Evolutionary conservation across 2,329 filamentous ascomycete species (phyloP), one percentile per base, ranked within the genome.

Genomic region (Pestalotiopsis sp.): DNA sequence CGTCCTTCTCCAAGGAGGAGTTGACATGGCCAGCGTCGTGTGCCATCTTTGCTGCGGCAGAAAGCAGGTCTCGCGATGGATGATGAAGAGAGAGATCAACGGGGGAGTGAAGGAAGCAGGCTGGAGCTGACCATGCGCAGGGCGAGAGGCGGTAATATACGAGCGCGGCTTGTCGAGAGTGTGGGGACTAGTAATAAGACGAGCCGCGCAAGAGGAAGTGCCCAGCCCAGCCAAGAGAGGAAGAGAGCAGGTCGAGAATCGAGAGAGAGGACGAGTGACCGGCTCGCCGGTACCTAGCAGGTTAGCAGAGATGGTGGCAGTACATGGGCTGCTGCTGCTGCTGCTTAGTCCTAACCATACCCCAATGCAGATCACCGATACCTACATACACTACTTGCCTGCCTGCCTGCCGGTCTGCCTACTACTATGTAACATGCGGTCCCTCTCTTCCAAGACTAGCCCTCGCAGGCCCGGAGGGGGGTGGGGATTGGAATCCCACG

Each of bases 1-100:
- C 67, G 67, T 77, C 74, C 69, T 79, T 79, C 74, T 78, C 76
- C 62, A 77, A 74, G 66, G 71, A 73, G 68, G 72, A 73, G 68
- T 70, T 72, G 67, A 68, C 70, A 58, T 71, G 70, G 68, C 69
- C 67, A 52, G 64, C 67, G 39, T 74, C 74, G 69, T 68, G 68
- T 49, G 70, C 72, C 65, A 72, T 74, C 73, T 74, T 77, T 68
- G 65, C 63, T n/a, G 66, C 61, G 56, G 58, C 65, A 14, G 52
- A 17, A n/a, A 39, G 57, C 11, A 13, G 20, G 11, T 27, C 25
- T 59, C 23, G 57, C 27, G 20, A 27, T 59, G n/a, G 25, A 39
- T 13, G 27, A 38, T 5, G 27, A 39, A 39, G 17, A 20, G 25
- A 38, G 27, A 62, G 59, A 20, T 39, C 31, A 62, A 59, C 12